phyloP scores from a whole-genome alignment of 148 eudicot genomes.

The Heliosperma pusillum region DNA sequence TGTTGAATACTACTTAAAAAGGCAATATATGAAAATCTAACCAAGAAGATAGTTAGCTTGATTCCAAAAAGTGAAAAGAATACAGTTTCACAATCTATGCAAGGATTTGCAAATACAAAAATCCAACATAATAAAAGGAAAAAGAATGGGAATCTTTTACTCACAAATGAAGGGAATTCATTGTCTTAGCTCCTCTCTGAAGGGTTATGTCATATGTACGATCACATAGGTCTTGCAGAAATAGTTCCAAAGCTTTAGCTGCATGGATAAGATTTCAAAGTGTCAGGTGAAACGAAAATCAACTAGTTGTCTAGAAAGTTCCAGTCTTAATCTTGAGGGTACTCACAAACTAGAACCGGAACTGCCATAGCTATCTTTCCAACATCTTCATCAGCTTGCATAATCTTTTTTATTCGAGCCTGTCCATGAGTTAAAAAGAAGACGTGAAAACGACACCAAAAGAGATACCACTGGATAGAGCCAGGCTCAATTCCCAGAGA shows the following conservation, averaged over 20 bases:
- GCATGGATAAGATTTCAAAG: slow-evolving; percentile 29
- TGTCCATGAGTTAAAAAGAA: slow-evolving; percentile 25
- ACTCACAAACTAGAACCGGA: slow-evolving; percentile 94
- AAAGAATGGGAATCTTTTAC: slow-evolving; percentile 24
- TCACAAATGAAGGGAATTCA: slow-evolving; percentile 88
- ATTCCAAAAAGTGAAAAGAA: background rate
- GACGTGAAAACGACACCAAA: background rate
- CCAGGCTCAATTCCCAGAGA: background rate
- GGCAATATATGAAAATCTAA: background rate
- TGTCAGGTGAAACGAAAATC: slow-evolving; percentile 11
- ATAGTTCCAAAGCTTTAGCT: slow-evolving; percentile 96
- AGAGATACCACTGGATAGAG: background rate
- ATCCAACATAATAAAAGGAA: slow-evolving; percentile 1
- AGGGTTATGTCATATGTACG: slow-evolving; percentile 91
- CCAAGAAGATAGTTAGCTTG: background rate
- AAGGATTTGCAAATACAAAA: background rate
- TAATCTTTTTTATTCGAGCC: slow-evolving; percentile 96
- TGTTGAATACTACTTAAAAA: background rate
- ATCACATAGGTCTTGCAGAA: slow-evolving; percentile 95
- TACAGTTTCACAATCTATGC: background rate
- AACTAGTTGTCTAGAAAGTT: background rate
- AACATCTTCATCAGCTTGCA: slow-evolving; percentile 99
- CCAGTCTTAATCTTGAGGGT: background rate
- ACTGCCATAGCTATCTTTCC: slow-evolving; percentile 99
- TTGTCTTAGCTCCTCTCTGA: slow-evolving; percentile 92